These are phyloP conservation scores for Dactylellina drechsleri DNA, from an alignment of 2,329 filamentous ascomycete species.

Conservation along the genomic window DNA sequence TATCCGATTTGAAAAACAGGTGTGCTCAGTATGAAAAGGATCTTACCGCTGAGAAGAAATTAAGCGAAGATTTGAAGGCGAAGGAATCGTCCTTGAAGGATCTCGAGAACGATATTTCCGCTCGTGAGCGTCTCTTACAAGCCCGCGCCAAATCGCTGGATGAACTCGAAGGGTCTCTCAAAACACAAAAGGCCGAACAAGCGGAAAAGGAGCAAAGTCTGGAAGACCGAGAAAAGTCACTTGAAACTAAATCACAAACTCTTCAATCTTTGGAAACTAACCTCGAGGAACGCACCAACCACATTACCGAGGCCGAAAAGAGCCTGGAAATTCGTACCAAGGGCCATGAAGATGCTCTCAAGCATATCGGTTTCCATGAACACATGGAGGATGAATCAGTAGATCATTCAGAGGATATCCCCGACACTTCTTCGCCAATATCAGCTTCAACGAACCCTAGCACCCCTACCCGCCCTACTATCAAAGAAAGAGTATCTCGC, in stretches of 20 bases:
- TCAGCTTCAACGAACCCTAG: conserved; percentile 2
- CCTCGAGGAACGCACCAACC: conserved; percentile 33
- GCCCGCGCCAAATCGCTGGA: conserved; percentile 23
- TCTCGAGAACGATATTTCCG: conserved; percentile 24
- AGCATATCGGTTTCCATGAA: conserved; percentile 16
- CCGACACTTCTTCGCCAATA: conserved; percentile 14
- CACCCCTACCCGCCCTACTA: conserved; percentile 29
- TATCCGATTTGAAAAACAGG: conserved; percentile 36
- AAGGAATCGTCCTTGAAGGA: conserved; percentile 14
- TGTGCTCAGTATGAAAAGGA: conserved; percentile 37
- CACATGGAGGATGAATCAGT: background rate
- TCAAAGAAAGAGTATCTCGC: conserved; percentile 29
- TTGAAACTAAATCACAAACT: conserved; percentile 22
- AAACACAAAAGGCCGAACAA: conserved; percentile 13
- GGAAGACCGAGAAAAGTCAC: conserved; percentile 20
- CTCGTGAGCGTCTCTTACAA: conserved; percentile 26
- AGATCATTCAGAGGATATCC: conserved; percentile 8
- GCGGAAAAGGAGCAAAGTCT: conserved; percentile 21
- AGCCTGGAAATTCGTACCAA: conserved; percentile 22
- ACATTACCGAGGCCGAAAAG: conserved; percentile 26
- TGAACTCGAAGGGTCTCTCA: conserved; percentile 24
- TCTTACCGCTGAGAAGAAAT: conserved; percentile 17
- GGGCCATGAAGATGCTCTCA: conserved; percentile 30
- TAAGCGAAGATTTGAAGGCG: conserved; percentile 26
- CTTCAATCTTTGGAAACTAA: conserved; percentile 31